Evolutionary conservation across 257 asterid species (phyloP), one percentile per base, ranked within the genome.

Genomic region (Salvia rosmarinus): DNA sequence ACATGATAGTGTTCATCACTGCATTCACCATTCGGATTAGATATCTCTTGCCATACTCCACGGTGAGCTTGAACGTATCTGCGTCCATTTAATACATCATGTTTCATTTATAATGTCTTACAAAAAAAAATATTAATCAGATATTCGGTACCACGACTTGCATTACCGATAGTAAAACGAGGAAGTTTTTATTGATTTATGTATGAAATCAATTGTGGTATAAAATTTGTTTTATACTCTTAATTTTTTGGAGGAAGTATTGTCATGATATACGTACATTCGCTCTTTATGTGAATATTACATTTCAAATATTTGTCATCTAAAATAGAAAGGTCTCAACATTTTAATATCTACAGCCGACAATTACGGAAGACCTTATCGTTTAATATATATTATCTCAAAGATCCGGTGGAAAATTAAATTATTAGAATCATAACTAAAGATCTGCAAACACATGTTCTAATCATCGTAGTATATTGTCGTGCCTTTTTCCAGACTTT

Each of bases 1-100:
- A 87, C 78, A 88, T 61, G 32, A 86, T 78, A 60, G 63, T 80
- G 84, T 85, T 87, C 91, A 85, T 82, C 44, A 81, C 88, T 0
- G 89, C 87, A 17, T 85, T 87, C 0, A 87, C 79, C 82, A 88
- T 79, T 47, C 91, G 79, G 1, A 87, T 37, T 43, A 87, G 17
- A 62, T 85, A 85, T 25, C 80, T 78, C 68, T 83, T 80, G 42
- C 90, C 91, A 23, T 42, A n/a, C 19, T 83, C 86, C 6, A 87
- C 89, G 0, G 76, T 76, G 23, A 87, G 19, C 79, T 71, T 82
- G 86, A 72, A 80, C 39, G 85, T 80, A 42, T 79, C 91, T 85
- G 82, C 74, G 78, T 34, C 13, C 0, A 23, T 57, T 49, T n/a
- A 13, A 1, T 4, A 35, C 5, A 35, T 35, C 40, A 28, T 28